These are phyloP conservation scores for Barnettozyma hawaiiensis DNA, from an alignment of 1,139 yeast species.

Conservation along the genomic window DNA sequence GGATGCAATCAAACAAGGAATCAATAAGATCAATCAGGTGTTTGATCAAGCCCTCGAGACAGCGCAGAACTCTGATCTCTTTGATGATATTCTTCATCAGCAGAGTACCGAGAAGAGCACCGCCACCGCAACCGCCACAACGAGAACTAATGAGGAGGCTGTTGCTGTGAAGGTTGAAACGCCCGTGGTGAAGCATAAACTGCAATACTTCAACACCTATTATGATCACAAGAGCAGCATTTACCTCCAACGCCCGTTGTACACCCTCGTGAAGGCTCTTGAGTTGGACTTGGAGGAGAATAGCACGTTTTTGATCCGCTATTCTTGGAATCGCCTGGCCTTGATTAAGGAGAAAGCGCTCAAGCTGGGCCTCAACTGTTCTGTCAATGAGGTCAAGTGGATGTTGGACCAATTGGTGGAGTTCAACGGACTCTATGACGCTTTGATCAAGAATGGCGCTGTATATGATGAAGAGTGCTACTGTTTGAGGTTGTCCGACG, in stretches of 20 bases:
- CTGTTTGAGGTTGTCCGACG: neutral
- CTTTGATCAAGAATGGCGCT: neutral
- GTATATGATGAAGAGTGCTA: neutral
- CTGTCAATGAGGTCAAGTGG: neutral
- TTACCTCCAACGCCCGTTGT: neutral
- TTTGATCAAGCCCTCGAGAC: slow-evolving; percentile 1
- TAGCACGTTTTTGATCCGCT: neutral
- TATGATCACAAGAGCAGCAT: neutral
- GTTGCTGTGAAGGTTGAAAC: neutral
- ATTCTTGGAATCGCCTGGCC: neutral
- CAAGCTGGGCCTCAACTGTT: neutral
- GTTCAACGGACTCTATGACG: neutral
- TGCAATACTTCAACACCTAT: neutral
- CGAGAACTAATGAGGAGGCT: neutral
- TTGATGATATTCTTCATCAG: neutral
- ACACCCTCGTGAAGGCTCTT: neutral
- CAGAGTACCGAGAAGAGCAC: neutral
- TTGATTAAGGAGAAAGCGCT: neutral
- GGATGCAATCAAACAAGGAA: neutral
- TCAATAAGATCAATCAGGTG: neutral
- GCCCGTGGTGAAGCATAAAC: neutral
- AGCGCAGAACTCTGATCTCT: neutral
- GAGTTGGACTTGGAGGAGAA: neutral
- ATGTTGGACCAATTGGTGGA: slow-evolving; percentile 1
- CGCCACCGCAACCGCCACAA: neutral